Conservation (phyloP, 2,329 filamentous ascomycete genomes). For the Rhynchosporium agropyri region DNA sequence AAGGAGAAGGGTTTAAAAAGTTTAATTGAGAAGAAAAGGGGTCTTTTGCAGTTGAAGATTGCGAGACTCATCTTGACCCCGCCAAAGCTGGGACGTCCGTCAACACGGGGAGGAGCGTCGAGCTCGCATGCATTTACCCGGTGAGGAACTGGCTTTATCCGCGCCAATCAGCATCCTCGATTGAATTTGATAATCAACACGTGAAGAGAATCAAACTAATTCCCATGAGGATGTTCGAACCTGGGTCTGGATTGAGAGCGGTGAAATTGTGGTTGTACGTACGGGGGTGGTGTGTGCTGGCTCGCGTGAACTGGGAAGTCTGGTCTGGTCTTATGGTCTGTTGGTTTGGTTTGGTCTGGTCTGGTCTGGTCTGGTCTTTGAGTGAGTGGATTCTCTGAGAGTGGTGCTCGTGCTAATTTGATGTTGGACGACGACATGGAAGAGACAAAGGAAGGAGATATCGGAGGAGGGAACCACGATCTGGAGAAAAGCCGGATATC, state of each 20-base stretch:
- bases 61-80: conserved; percentile 21
- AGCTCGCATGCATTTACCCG: conserved; percentile 26
- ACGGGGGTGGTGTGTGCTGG: neutral
- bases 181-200: neutral
- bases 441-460: neutral
- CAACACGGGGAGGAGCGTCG: neutral
- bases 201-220: neutral
- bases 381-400: no score
- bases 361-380: no score
- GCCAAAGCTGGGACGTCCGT: conserved; percentile 14
- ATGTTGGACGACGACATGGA: neutral
- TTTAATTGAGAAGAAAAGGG: neutral
- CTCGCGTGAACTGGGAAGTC: neutral
- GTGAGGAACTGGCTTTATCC: conserved; percentile 25
- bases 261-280: conserved; percentile 12
- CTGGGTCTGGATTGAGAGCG: neutral
- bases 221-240: neutral
- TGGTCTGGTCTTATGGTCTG: no score
- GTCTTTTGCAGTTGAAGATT: neutral
- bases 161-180: conserved; percentile 32
- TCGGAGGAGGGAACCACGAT: no score
- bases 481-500: no score
- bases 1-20: conserved; percentile 2
- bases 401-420: neutral
- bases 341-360: no score